Conservation (phyloP, 805 yeast species). For the Metschnikowia orientalis region DNA sequence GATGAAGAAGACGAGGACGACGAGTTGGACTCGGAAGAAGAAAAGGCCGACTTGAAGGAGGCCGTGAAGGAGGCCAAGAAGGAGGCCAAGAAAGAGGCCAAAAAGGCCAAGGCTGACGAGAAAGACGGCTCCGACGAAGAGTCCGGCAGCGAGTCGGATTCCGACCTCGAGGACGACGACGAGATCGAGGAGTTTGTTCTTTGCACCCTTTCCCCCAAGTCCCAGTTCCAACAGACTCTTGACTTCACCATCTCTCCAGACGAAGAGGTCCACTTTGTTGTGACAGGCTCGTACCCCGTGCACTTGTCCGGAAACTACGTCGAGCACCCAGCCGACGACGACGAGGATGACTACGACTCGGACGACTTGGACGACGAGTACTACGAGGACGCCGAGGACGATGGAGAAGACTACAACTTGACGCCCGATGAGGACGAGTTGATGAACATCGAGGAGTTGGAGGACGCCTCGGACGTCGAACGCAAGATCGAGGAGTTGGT, state of each 20-base stretch:
- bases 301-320: constrained; percentile 93
- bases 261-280: constrained; percentile 92
- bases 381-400: constrained; percentile 45
- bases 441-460: constrained; percentile 57
- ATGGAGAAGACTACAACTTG: constrained; percentile 56
- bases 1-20: constrained; percentile 45
- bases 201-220: constrained; percentile 85
- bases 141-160: constrained; percentile 52
- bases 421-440: constrained; percentile 77
- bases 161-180: constrained; percentile 60
- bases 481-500: constrained; percentile 70
- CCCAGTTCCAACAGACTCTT: constrained; percentile 82
- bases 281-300: constrained; percentile 91
- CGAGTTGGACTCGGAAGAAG: constrained; percentile 45
- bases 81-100: constrained; percentile 19
- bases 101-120: constrained; percentile 27
- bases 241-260: constrained; percentile 89
- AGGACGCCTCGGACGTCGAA: constrained; percentile 66
- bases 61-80: constrained; percentile 16
- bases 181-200: constrained; percentile 80
- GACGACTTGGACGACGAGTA: constrained; percentile 33
- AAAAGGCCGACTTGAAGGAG: constrained; percentile 40
- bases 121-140: constrained; percentile 48
- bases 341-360: constrained; percentile 38
- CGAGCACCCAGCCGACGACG: constrained; percentile 88